Percentiles rank a stretch among this genome's conserved stretches.
phyloP scores from a whole-genome alignment of 2,329 filamentous ascomycete genomes.

The Aspergillus sp. region DNA sequence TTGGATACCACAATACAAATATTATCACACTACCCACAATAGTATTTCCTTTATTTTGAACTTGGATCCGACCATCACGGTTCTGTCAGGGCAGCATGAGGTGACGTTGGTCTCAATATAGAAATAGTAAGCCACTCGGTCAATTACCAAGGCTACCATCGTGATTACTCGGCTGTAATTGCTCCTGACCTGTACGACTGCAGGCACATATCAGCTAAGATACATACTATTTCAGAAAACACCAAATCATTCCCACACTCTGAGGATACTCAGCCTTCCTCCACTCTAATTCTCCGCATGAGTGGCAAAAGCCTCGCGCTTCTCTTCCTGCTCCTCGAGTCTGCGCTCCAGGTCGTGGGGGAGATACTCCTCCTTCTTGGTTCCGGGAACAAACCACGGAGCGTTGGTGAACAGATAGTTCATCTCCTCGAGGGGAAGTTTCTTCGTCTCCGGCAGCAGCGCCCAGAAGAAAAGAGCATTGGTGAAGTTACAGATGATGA shows the following conservation, averaged over 20 bases:
- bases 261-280: not conserved
- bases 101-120: no score
- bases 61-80: no score
- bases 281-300: conserved; percentile 15
- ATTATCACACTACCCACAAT: no score
- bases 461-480: conserved; percentile 68
- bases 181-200: no score
- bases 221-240: not conserved
- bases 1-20: no score
- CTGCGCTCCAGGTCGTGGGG: conserved; percentile 60
- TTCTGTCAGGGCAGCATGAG: no score
- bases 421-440: conserved; percentile 66
- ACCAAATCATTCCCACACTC: not conserved
- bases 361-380: conserved; percentile 53
- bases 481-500: conserved; percentile 67
- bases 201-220: not conserved
- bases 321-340: conserved; percentile 57
- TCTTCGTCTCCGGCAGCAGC: conserved; percentile 65
- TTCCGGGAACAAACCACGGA: conserved; percentile 61
- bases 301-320: conserved; percentile 33
- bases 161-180: no score
- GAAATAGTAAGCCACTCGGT: no score
- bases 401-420: conserved; percentile 65
- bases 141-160: no score
- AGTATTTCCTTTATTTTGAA: no score